Evolutionary conservation across 345 rosid genomes (phyloP), one percentile per base, ranked within the genome.

Genomic region (Trapa incisa): DNA sequence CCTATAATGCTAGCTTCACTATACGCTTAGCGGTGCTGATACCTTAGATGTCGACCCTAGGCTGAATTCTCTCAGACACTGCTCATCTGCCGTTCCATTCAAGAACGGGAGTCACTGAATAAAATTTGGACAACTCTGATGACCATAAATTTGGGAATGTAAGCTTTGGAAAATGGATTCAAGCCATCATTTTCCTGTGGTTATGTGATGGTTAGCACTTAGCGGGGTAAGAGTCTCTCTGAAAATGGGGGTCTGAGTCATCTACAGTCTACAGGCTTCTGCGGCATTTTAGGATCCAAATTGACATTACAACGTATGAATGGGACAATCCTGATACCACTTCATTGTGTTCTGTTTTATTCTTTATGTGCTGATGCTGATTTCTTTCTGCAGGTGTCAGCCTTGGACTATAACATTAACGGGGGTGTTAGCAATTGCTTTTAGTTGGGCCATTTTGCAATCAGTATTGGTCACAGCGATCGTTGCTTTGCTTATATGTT

Each of bases 341-440:
- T n/a, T 15, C 12, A 22, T 22, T 22, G 29, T 22, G 29, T 17
- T 37, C 64, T 15, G 45, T 41, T 35, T 43, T 12, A 14, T 3
- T 45, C 42, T 6, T 32, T 52, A 0, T 2, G 42, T 37, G 33
- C 5, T 37, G 5, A 13, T 38, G 13, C 3, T 39, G 14, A 16
- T n/a, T 39, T 39, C 15, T 64, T 38, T 65, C 65, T 43, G 37
- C 73, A 93, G 98, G 97, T 93, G 98, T 78, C 98, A 90, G 56
- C 98, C 98, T 47, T 93, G 98, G 98, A 88, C 97, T 12, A 87
- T 93, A 81, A 67, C 77, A 56, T 64, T 93, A 57, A 84, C 96
- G 7, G 97, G 98, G 70, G 56, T 73, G 37, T 77, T 73, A 58
- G 83, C 62, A 35, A 77, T 84, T 37, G 86, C 85, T 52, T 77